phyloP scores from a whole-genome alignment of 2,329 filamentous ascomycete species.

The Ascochyta pisi region DNA sequence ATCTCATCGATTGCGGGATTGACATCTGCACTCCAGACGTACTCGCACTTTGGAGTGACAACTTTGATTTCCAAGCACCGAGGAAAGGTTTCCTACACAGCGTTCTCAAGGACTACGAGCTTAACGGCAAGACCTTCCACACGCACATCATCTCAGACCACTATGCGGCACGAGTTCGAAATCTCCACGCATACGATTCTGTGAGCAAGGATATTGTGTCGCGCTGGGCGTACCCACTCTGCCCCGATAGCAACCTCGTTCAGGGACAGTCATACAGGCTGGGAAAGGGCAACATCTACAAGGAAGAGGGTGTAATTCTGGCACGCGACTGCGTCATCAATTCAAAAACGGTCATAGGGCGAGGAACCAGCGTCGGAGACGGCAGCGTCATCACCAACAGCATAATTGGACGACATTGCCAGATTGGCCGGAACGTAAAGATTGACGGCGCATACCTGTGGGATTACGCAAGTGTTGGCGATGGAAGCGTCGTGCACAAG shows the following conservation, averaged over 20 bases:
- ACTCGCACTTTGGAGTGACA: constrained; percentile 93
- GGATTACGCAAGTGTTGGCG: constrained; percentile 80
- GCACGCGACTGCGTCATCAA: constrained; percentile 74
- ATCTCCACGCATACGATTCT: constrained; percentile 87
- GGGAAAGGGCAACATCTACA: constrained; percentile 73
- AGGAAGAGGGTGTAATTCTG: constrained; percentile 78
- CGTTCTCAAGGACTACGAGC: constrained; percentile 93
- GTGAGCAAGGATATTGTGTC: constrained; percentile 86
- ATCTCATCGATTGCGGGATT: constrained; percentile 92
- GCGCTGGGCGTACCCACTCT: constrained; percentile 86
- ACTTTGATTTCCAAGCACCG: constrained; percentile 93
- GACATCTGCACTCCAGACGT: constrained; percentile 98
- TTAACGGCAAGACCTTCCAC: constrained; percentile 97
- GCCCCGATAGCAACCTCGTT: constrained; percentile 86
- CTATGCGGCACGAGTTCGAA: constrained; percentile 86
- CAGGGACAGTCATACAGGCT: constrained; percentile 78
- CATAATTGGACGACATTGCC: constrained; percentile 82
- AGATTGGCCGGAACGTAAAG: constrained; percentile 82
- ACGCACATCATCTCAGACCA: constrained; percentile 82
- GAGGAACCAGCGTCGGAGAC: constrained; percentile 76
- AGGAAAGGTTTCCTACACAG: constrained; percentile 88
- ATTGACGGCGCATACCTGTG: constrained; percentile 85
- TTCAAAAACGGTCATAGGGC: constrained; percentile 76
- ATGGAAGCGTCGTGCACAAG: constrained; percentile 72
- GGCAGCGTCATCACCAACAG: constrained; percentile 74